phyloP scores from a whole-genome alignment of 805 yeast genomes.

The Candida vaughaniae region DNA sequence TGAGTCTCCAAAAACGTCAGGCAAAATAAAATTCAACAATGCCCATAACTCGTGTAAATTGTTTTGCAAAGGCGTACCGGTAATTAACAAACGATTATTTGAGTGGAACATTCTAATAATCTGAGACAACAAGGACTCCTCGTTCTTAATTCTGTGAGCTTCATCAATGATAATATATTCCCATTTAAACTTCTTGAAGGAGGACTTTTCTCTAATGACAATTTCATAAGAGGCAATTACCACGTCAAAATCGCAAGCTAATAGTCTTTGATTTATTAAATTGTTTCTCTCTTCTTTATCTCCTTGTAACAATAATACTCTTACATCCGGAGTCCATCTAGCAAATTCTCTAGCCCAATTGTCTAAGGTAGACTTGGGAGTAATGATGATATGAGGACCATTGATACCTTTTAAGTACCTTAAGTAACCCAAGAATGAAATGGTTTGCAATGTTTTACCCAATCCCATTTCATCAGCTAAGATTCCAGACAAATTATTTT shows the following conservation, averaged over 20 bases:
- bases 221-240: conserved; percentile 73
- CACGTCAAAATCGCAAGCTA: conserved; percentile 69
- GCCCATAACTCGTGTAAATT: conserved; percentile 84
- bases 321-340: conserved; percentile 79
- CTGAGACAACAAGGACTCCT: conserved; percentile 68
- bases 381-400: conserved; percentile 76
- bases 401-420: conserved; percentile 56
- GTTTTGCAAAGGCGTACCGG: conserved; percentile 83
- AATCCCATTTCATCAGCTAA: conserved; percentile 87
- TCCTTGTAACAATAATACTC: conserved; percentile 69
- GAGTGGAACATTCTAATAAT: conserved; percentile 73
- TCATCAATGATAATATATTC: conserved; percentile 77
- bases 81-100: conserved; percentile 65
- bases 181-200: conserved; percentile 69
- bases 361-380: conserved; percentile 78
- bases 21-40: conserved; percentile 67
- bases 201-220: conserved; percentile 69
- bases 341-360: conserved; percentile 79
- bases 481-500: conserved; percentile 70
- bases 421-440: conserved; percentile 70
- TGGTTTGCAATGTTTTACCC: conserved; percentile 80
- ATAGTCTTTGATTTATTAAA: conserved; percentile 48
- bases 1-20: conserved; percentile 74
- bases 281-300: conserved; percentile 65
- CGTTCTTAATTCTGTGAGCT: conserved; percentile 81